phyloP scores from a whole-genome alignment of 257 asterid genomes.

The Leptodermis oblonga region DNA sequence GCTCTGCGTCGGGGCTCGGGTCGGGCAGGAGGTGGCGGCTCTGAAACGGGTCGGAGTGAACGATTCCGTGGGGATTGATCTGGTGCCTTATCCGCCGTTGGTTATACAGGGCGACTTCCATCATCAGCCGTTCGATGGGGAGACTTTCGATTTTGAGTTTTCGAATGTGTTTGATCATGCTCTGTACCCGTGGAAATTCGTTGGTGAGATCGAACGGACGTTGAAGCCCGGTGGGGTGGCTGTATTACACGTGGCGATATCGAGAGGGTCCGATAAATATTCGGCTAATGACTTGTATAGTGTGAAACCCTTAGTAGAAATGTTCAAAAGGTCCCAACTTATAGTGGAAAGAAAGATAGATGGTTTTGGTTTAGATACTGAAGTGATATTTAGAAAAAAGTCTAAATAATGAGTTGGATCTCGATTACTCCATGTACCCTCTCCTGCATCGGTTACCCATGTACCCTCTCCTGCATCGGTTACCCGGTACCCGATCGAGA shows the following conservation, averaged over 20 bases:
- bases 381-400: constrained; percentile 68
- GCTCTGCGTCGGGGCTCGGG: constrained; percentile 74
- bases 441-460: too few species aligned
- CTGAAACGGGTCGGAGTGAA: constrained; percentile 52
- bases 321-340: constrained; percentile 57
- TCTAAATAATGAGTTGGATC: too few species aligned
- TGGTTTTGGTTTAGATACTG: constrained; percentile 85
- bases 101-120: constrained; percentile 78
- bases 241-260: constrained; percentile 70
- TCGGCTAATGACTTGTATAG: constrained; percentile 80
- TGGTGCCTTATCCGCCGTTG: constrained; percentile 75
- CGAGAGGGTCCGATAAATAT: constrained; percentile 67
- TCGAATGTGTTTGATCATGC: constrained; percentile 94
- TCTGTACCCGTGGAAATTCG: constrained; percentile 60
- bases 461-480: too few species aligned
- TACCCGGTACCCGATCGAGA: too few species aligned
- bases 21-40: constrained; percentile 91
- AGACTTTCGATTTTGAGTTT: constrained; percentile 69
- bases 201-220: constrained; percentile 80
- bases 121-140: constrained; percentile 58
- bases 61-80: constrained; percentile 68
- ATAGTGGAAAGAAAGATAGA: constrained; percentile 51
- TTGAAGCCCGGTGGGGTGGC: constrained; percentile 58
- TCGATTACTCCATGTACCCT: too few species aligned
- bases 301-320: constrained; percentile 54